These are phyloP conservation scores for Tuber magnatum DNA, from an alignment of 495 filamentous ascomycete genomes.

Conservation along the genomic window DNA sequence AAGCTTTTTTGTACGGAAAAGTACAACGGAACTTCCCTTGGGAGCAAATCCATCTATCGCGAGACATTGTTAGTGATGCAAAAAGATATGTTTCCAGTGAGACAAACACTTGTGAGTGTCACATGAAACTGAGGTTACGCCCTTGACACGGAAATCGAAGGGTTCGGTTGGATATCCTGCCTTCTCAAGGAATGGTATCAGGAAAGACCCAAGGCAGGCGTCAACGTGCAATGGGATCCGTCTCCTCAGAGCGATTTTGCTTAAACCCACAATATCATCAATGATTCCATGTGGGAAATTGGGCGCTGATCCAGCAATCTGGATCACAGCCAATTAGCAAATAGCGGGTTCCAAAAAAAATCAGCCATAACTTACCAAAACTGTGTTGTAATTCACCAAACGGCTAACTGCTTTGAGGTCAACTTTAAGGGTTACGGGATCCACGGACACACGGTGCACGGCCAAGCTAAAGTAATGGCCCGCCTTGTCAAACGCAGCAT, in stretches of 20 bases:
- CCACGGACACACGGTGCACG: slow-evolving; percentile 80
- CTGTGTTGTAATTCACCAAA: slow-evolving; percentile 91
- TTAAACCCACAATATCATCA: slow-evolving; percentile 82
- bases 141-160: slow-evolving; percentile 90
- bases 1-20: slow-evolving; percentile 74
- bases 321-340: slow-evolving; percentile 6
- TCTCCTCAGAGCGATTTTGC: slow-evolving; percentile 69
- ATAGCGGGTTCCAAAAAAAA: not conserved
- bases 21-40: slow-evolving; percentile 84
- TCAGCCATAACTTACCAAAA: slow-evolving; percentile 47
- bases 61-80: not conserved
- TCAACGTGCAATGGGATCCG: slow-evolving; percentile 90
- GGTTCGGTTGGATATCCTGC: slow-evolving; percentile 79
- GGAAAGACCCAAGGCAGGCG: slow-evolving; percentile 92
- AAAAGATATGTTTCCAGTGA: not conserved
- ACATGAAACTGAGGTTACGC: slow-evolving; percentile 89
- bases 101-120: slow-evolving; percentile 80
- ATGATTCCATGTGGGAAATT: slow-evolving; percentile 98
- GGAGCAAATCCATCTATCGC: slow-evolving; percentile 75
- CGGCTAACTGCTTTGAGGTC: slow-evolving; percentile 67
- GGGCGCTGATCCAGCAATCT: slow-evolving; percentile 84
- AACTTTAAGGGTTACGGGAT: slow-evolving; percentile 76
- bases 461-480: slow-evolving; percentile 92
- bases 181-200: slow-evolving; percentile 81
- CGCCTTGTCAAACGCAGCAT: slow-evolving; percentile 95